Percentiles rank a stretch among this genome's conserved stretches.
Conservation (phyloP, 148 eudicot species). For the Pharnaceum exiguum region DNA sequence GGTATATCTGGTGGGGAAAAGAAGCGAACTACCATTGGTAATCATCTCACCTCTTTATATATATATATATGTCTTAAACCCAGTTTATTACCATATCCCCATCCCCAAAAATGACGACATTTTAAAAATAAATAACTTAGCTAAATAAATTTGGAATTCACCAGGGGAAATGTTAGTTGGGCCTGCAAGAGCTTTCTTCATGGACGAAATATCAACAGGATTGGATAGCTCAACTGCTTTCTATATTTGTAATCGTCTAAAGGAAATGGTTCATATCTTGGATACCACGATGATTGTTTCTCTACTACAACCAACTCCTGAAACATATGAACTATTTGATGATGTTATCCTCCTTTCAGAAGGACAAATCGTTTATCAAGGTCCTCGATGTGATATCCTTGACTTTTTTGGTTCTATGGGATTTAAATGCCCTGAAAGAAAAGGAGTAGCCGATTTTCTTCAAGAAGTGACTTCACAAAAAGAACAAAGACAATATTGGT, state of each 20-base stretch:
- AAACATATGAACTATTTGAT: conserved; percentile 67
- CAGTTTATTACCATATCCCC: too few species aligned
- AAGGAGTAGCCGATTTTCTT: conserved; percentile 83
- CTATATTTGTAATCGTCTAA: conserved; percentile 59
- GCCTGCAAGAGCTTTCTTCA: conserved; percentile 57
- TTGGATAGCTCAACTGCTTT: conserved; percentile 80
- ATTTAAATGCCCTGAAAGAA: conserved; percentile 68
- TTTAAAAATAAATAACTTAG: too few species aligned
- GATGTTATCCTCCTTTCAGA: conserved; percentile 73
- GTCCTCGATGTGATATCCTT: conserved; percentile 55
- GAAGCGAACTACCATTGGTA: conserved; percentile 89
- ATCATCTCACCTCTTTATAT: neutral
- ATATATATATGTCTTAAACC: too few species aligned
- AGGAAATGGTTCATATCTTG: conserved; percentile 68
- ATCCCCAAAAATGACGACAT: too few species aligned
- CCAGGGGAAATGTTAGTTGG: conserved; percentile 92
- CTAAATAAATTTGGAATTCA: too few species aligned
- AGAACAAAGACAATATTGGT: conserved; percentile 81
- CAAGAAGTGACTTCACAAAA: conserved; percentile 82
- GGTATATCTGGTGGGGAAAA: conserved; percentile 94
- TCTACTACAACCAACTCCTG: conserved; percentile 78
- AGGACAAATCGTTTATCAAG: conserved; percentile 72
- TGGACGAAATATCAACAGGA: conserved; percentile 87
- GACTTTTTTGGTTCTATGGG: conserved; percentile 64
- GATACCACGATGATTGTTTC: conserved; percentile 68